A percentile compares a stretch with the other conserved stretches of the same genome.
Conservation (phyloP, 1,139 yeast genomes). For the Pneumocystis jirovecii region DNA sequence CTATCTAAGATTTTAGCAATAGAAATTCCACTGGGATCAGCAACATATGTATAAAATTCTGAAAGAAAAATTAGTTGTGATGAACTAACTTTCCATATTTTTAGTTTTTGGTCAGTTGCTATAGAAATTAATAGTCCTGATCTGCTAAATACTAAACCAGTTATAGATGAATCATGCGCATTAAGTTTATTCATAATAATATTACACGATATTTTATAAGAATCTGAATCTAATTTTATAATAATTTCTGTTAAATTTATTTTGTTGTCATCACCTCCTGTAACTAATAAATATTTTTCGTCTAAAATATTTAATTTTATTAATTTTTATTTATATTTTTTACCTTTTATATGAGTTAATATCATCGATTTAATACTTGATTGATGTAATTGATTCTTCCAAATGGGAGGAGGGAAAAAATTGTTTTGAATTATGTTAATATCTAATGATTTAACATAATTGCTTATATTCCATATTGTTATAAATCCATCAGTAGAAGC, state of each 20-base stretch:
- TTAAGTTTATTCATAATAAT: not conserved
- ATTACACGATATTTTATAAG: not conserved
- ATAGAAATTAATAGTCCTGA: not conserved
- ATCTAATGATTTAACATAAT: constrained; percentile 2
- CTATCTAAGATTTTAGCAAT: not conserved
- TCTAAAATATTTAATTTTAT: constrained; percentile 2
- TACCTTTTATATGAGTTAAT: constrained; percentile 19
- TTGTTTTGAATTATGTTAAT: constrained; percentile 1
- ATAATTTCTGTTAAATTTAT: not conserved
- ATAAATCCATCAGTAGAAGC: constrained; percentile 78
- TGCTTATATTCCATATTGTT: constrained; percentile 42
- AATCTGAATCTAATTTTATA: not conserved
- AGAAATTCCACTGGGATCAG: not conserved
- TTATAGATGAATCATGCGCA: not conserved
- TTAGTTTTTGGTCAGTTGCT: not conserved
- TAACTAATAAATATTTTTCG: constrained; percentile 30
- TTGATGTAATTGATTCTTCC: constrained; percentile 54
- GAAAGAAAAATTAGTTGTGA: not conserved
- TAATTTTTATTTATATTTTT: not conserved
- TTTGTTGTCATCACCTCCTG: constrained; percentile 84
- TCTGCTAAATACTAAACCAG: not conserved
- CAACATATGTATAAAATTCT: not conserved
- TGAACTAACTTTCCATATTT: not conserved
- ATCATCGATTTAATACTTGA: constrained; percentile 53
- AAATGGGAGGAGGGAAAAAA: constrained; percentile 18